Base-by-base conservation (phyloP, 2,329 filamentous ascomycete genomes). In the Alternaria angustiovoidea region DNA sequence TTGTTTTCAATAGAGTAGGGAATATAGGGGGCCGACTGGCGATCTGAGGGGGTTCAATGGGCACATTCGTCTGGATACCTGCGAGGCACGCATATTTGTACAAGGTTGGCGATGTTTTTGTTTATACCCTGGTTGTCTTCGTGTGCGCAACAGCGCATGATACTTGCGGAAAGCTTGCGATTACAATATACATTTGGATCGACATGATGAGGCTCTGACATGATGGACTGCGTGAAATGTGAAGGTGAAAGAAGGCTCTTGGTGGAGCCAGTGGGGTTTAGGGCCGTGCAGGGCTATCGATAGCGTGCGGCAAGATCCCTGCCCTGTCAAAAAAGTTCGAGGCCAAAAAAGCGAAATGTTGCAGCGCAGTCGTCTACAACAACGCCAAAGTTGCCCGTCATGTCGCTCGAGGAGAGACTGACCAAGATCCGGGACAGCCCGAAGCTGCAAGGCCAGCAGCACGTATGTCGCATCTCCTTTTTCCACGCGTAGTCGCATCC, bases 381-480 rank as follows among this genome's bases (percentile, higher is more conserved):
- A 53, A 61, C 63, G 53, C 65, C 52, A 64, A 64, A 62, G 48
- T 42, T 52, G 63, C 65, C 64, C 72, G 69, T 65, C 64, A 82
- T 82, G 82, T 88, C 88, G 80, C 83, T 98, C 42, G 89, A 91
- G 79, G 94, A 97, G 84, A 96, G 93, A 85, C 88, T 99, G 78
- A 92, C 94, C 83, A 97, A 96, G 87, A 97, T 98, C 80, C 92
- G 95, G 81, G 95, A 81, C 69, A 81, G 92, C 77, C 95, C 95
- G 57, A 97, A 96, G 81, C 88, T 97, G 74, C 92, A 98, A 81
- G 97, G 92, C 79, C 94, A 97, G 82, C 89, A 96, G 80, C 93
- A 94, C 87, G 93, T 95, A 83, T 69, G 83, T 42, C 22, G 4
- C 30, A 14, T 18, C 78, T 18, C 38, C 16, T 12, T 24, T 52